Evolutionary conservation across 305 asterid species (phyloP).

Genomic region (Striga hermonthica): DNA sequence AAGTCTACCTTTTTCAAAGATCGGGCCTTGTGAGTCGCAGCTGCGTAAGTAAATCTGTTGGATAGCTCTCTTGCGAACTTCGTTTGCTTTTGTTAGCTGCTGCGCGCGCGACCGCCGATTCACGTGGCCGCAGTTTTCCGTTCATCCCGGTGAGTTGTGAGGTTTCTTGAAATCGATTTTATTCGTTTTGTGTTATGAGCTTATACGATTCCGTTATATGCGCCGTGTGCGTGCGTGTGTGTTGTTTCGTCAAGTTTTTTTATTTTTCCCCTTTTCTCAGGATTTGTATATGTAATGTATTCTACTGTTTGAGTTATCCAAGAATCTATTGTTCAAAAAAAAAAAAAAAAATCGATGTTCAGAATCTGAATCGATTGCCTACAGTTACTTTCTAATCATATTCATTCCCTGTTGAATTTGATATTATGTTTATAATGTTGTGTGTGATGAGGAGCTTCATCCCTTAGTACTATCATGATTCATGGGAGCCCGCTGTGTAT

Average conservation of each 20-base stretch:
- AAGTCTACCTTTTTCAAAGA: conserved; percentile 24
- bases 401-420: conserved; percentile 22
- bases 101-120: conserved; percentile 16
- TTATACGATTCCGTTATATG: conserved; percentile 1
- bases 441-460: conserved; percentile 11
- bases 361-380: neutral
- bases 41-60: no score
- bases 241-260: no score
- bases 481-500: conserved; percentile 1
- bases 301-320: conserved; percentile 16
- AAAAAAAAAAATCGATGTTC: no score
- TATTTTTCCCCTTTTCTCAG: neutral
- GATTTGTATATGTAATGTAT: neutral
- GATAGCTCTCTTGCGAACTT: conserved; percentile 9
- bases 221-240: no score
- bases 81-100: conserved; percentile 33
- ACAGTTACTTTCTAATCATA: conserved; percentile 16
- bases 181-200: conserved; percentile 10
- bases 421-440: neutral
- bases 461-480: neutral
- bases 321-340: conserved; percentile 1
- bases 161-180: conserved; percentile 11
- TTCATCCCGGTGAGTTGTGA: conserved; percentile 32
- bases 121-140: conserved; percentile 14
- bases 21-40: conserved; percentile 17